Evolutionary conservation across 83 land plant species (phyloP).

Genomic region (Picea mariana): DNA sequence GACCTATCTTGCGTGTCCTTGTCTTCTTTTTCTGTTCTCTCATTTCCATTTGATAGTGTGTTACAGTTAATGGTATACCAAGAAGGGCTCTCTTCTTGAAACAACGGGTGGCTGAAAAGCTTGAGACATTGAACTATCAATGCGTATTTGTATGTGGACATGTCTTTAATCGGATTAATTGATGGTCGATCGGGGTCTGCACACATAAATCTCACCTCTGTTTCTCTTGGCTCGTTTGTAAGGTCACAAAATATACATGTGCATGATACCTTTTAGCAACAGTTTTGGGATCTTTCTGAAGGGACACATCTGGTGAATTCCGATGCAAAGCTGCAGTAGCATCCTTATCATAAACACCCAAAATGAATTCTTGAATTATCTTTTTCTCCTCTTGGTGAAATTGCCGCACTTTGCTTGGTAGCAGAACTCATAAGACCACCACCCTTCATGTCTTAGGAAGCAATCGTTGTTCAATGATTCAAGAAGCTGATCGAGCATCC

Average conservation of each 20-base stretch:
- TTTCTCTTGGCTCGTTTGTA: conserved; percentile 84
- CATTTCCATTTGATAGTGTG: conserved; percentile 32
- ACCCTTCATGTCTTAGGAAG: conserved; percentile 81
- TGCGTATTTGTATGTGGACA: conserved; percentile 93
- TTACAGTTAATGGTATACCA: conserved; percentile 85
- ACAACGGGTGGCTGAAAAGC: conserved; percentile 96
- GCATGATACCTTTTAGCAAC: conserved; percentile 97
- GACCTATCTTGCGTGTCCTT: neutral
- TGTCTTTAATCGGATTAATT: conserved; percentile 89
- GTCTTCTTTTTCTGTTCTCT: neutral
- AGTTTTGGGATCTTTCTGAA: conserved; percentile 85
- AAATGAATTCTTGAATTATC: too few species aligned
- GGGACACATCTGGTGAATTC: neutral
- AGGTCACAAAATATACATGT: conserved; percentile 85
- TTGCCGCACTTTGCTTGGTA: conserved; percentile 61
- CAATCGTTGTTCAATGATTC: conserved; percentile 70
- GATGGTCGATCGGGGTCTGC: too few species aligned
- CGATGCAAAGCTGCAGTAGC: too few species aligned
- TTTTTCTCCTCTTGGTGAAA: conserved; percentile 65
- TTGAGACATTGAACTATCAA: conserved; percentile 74
- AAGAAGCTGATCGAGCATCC: conserved; percentile 90
- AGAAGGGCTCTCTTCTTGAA: conserved; percentile 73
- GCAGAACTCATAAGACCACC: conserved; percentile 97
- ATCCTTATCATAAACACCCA: too few species aligned
- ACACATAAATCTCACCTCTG: conserved; percentile 58